Conservation (phyloP, 192 early-diverging fungal species). For the Coemansia sp. region DNA sequence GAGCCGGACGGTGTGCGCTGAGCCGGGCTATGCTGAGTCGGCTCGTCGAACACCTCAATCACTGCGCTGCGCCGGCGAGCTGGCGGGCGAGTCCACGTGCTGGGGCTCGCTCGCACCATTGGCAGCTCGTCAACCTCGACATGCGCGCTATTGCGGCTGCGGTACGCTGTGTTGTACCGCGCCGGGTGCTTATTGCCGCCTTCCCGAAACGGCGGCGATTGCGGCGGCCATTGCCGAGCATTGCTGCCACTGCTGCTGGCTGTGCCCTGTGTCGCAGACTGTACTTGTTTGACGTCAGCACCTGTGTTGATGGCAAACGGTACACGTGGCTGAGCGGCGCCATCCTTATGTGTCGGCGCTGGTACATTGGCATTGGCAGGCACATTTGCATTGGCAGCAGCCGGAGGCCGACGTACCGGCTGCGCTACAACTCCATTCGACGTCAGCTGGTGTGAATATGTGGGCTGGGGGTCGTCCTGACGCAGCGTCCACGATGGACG, state of each 20-base stretch:
- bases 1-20: background rate
- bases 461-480: slow-evolving; percentile 42
- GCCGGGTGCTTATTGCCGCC: slow-evolving; percentile 16
- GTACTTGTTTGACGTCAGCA: background rate
- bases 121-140: slow-evolving; percentile 48
- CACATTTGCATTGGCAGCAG: too few species aligned
- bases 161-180: slow-evolving; percentile 32
- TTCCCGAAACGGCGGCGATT: slow-evolving; percentile 19
- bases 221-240: slow-evolving; percentile 7
- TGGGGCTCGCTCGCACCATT: slow-evolving; percentile 25
- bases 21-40: background rate
- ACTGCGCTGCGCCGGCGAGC: slow-evolving; percentile 34
- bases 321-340: slow-evolving; percentile 14
- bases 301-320: slow-evolving; percentile 40
- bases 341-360: background rate
- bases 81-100: background rate
- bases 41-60: slow-evolving; percentile 32
- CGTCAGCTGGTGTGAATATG: slow-evolving; percentile 27
- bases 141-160: slow-evolving; percentile 45
- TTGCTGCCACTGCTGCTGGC: slow-evolving; percentile 2
- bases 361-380: background rate
- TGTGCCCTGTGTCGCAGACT: background rate
- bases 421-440: slow-evolving; percentile 33
- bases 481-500: slow-evolving; percentile 49
- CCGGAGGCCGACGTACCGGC: slow-evolving; percentile 6